Evolutionary conservation across 495 filamentous ascomycete species (phyloP).

Genomic region (Tuber umbilicatum): DNA sequence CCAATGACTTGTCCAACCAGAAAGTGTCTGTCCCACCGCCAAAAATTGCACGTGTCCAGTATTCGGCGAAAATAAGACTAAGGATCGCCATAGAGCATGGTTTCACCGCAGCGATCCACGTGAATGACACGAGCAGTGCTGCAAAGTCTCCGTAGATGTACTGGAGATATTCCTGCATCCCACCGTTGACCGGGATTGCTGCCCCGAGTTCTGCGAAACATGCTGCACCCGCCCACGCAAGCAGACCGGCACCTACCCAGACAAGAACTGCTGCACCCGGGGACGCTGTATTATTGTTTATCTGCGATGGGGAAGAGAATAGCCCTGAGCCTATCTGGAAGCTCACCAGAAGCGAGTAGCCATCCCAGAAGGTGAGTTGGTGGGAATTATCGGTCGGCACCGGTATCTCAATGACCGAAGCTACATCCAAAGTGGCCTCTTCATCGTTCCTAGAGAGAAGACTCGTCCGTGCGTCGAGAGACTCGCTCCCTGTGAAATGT

Average conservation of each 20-base stretch:
- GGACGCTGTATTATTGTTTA: constrained; percentile 54
- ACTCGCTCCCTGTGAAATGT: neutral
- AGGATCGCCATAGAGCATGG: constrained; percentile 54
- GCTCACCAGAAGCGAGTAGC: constrained; percentile 52
- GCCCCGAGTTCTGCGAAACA: constrained; percentile 54
- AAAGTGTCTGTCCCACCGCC: constrained; percentile 18
- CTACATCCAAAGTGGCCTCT: neutral
- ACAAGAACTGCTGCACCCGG: constrained; percentile 50
- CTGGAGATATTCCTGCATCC: constrained; percentile 52
- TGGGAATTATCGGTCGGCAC: neutral
- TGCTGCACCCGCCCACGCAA: constrained; percentile 54
- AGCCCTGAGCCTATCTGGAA: constrained; percentile 54
- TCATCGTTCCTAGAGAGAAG: neutral
- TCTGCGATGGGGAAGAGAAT: constrained; percentile 53
- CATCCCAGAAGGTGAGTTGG: constrained; percentile 42
- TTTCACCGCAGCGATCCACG: constrained; percentile 55
- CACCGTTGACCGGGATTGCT: constrained; percentile 50
- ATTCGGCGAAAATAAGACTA: constrained; percentile 55
- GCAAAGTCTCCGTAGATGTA: constrained; percentile 53
- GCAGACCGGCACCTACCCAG: constrained; percentile 50
- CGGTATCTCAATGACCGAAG: neutral
- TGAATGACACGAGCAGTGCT: constrained; percentile 54
- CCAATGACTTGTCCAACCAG: constrained; percentile 38
- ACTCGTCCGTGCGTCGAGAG: neutral
- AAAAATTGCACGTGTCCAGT: constrained; percentile 10